Base-by-base conservation (phyloP, 1,139 yeast genomes). In the Debaryomycetaceae sp. region DNA sequence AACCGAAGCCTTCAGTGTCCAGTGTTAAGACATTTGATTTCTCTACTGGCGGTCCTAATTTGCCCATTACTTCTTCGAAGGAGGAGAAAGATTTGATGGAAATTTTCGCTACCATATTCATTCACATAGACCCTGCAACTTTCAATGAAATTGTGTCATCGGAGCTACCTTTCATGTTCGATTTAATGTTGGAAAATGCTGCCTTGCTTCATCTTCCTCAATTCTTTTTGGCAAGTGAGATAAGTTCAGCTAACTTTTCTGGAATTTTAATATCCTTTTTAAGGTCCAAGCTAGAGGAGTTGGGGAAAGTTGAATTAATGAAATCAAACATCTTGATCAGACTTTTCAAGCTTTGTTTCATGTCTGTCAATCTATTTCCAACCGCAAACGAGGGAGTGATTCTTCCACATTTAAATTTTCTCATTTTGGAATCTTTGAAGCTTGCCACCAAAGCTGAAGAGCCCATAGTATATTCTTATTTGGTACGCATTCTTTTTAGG, bases 31-130 rank as follows among this genome's bases (percentile, higher is more conserved):
- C 80, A 6, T 80, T 86, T 60, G 96, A 88, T 57, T 76, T 85
- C 33, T 68, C 76, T 7, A 71, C 76, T 6, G 81, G 87, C 20
- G 90, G 90, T 2, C 91, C 96, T 5, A 86, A 84, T 49, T 67
- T 87, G 41, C 95, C 96, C 5, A 86, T 87, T 5, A 83, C 91
- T 2, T 87, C 95, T 1, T 84, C 96, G 0, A 90, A 89, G 54
- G 98, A 91, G 58, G 97, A 91, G 50, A 90, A 93, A 55, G 99
- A 95, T 55, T 72, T 91, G 48, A 90, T 93, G 96, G 99, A 95
- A 61, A 86, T 91, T 2, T 83, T 95, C 61, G 97, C 97, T 0
- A 87, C 96, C 1, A 88, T 93, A 54, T 95, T 89, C 63, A 88
- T 90, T 56, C 96, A 90, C 60, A 79, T 95, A 45, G 99, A 95